phyloP scores from a whole-genome alignment of 2,329 filamentous ascomycete species.

The Claviceps humidiphila region DNA sequence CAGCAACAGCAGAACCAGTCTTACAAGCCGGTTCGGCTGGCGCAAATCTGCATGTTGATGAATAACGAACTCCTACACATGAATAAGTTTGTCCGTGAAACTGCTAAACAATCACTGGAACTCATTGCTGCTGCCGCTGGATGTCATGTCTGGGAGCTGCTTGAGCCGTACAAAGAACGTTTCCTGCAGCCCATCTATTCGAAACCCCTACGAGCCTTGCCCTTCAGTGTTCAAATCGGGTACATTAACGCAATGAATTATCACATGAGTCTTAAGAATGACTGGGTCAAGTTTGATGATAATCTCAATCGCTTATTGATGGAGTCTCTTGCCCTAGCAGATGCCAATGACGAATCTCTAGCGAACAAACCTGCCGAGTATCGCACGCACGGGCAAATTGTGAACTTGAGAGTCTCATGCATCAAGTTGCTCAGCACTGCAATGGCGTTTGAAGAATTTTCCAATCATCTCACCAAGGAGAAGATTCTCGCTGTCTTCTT shows the following conservation, averaged over 20 bases:
- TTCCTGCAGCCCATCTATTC: conserved; percentile 86
- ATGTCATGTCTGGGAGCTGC: conserved; percentile 73
- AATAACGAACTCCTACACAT: conserved; percentile 86
- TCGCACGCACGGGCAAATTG: conserved; percentile 87
- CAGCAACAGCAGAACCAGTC: conserved; percentile 22
- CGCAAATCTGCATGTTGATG: conserved; percentile 70
- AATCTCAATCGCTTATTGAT: conserved; percentile 78
- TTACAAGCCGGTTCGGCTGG: conserved; percentile 44
- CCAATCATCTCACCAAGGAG: conserved; percentile 50
- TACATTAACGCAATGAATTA: conserved; percentile 98
- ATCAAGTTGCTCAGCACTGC: conserved; percentile 87
- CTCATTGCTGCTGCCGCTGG: conserved; percentile 67
- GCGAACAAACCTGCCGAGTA: conserved; percentile 90
- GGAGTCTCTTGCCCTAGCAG: conserved; percentile 85
- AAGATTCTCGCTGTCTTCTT: conserved; percentile 93
- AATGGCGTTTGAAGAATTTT: conserved; percentile 86
- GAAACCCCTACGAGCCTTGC: conserved; percentile 83
- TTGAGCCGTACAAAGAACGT: conserved; percentile 80
- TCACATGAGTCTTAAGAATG: conserved; percentile 76
- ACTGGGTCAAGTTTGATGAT: conserved; percentile 86
- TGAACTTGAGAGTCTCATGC: conserved; percentile 83
- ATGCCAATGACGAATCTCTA: conserved; percentile 85
- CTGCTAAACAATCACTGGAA: conserved; percentile 67
- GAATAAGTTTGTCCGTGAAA: conserved; percentile 87
- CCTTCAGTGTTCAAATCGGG: conserved; percentile 90